Conservation (phyloP, 768 basidiomycete species). For the Postia placenta region DNA sequence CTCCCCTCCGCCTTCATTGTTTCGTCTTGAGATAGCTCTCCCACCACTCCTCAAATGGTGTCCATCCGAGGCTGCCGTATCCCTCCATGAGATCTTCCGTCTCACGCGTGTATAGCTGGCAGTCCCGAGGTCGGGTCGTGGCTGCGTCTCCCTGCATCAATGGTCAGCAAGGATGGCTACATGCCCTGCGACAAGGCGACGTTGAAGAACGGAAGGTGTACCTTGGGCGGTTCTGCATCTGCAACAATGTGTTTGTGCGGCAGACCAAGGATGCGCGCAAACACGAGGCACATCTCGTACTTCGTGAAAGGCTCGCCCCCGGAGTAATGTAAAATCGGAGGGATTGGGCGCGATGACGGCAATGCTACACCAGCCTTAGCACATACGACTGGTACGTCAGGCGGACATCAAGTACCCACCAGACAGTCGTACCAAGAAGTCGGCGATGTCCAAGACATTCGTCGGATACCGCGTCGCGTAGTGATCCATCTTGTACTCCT, state of each 20-base stretch:
- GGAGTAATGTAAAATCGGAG: constrained; percentile 82
- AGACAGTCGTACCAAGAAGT: constrained; percentile 72
- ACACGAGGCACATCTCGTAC: constrained; percentile 84
- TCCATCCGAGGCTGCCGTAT: constrained; percentile 50
- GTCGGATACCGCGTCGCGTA: constrained; percentile 92
- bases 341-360: constrained; percentile 35
- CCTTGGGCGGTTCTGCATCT: constrained; percentile 61
- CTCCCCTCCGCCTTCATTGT: no score
- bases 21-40: constrained; percentile 34
- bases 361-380: constrained; percentile 25
- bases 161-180: background rate
- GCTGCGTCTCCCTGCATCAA: constrained; percentile 36
- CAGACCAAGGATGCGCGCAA: constrained; percentile 62
- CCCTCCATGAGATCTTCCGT: constrained; percentile 53
- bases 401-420: constrained; percentile 35
- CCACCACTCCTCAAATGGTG: constrained; percentile 88
- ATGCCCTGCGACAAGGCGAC: no score
- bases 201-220: constrained; percentile 13
- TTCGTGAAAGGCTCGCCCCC: constrained; percentile 82
- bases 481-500: constrained; percentile 93
- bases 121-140: constrained; percentile 74
- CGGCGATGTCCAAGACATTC: constrained; percentile 80
- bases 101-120: constrained; percentile 68
- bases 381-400: no score
- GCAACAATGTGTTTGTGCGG: constrained; percentile 73